Evolutionary conservation across 2,329 filamentous ascomycete species (phyloP).

Genomic region (Nemania sp.): DNA sequence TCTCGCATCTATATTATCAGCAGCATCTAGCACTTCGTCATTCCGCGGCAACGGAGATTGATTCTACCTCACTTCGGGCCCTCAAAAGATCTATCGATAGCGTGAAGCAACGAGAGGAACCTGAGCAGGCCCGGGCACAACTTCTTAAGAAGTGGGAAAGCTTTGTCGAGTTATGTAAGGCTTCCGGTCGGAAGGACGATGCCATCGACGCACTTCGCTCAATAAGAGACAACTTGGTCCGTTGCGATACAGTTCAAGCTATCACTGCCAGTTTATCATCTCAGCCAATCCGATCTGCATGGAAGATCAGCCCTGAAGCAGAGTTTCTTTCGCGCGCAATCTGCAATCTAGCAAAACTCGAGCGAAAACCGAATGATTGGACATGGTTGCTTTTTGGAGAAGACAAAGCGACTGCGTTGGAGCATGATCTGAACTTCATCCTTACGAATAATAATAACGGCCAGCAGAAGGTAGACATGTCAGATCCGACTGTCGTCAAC

Average conservation of each 20-base stretch:
- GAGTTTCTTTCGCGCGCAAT: constrained; percentile 61
- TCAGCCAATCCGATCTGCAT: constrained; percentile 55
- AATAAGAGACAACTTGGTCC: constrained; percentile 64
- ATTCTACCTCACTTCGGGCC: constrained; percentile 54
- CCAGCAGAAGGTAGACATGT: constrained; percentile 43
- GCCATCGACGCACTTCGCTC: constrained; percentile 61
- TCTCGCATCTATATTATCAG: constrained; percentile 74
- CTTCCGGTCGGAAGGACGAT: constrained; percentile 56
- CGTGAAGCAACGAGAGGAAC: constrained; percentile 55
- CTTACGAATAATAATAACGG: constrained; percentile 42
- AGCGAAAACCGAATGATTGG: constrained; percentile 60
- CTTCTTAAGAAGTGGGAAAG: constrained; percentile 67
- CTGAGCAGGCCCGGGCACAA: constrained; percentile 63
- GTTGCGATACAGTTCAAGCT: constrained; percentile 57
- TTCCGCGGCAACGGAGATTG: constrained; percentile 45
- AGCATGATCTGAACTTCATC: constrained; percentile 61
- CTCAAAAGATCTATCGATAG: constrained; percentile 67
- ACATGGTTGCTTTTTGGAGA: constrained; percentile 54
- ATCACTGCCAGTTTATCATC: constrained; percentile 55
- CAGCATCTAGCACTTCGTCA: constrained; percentile 58
- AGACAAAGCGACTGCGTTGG: constrained; percentile 61
- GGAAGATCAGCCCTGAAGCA: constrained; percentile 54
- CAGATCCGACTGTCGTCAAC: constrained; percentile 50
- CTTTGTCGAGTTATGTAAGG: constrained; percentile 63
- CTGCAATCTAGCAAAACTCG: constrained; percentile 62